These are phyloP conservation scores for Candida yuanshanica DNA, from an alignment of 805 yeast genomes.

Conservation along the genomic window DNA sequence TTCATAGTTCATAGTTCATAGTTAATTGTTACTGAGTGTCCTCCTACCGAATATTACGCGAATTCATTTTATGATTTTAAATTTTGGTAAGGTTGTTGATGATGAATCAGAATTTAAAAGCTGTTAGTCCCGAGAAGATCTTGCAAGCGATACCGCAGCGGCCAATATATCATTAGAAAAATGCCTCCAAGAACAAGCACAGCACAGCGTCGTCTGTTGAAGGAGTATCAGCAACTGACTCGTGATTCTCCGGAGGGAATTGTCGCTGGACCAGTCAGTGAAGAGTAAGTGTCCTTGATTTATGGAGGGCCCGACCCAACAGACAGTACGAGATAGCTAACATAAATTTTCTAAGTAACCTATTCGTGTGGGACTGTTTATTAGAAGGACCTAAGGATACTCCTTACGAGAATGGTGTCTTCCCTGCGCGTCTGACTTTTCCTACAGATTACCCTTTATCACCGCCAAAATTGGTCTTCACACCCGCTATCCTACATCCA, in stretches of 20 bases:
- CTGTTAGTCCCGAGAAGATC: too few species aligned
- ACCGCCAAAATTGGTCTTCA: conserved; percentile 72
- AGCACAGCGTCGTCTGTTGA: conserved; percentile 81
- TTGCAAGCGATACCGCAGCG: too few species aligned
- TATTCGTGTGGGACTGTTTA: conserved; percentile 79
- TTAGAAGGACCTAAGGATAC: conserved; percentile 81
- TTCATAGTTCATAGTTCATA: too few species aligned
- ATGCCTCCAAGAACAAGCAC: conserved; percentile 38
- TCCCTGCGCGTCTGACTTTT: conserved; percentile 66
- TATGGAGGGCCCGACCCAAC: too few species aligned
- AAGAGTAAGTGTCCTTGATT: conserved; percentile 34
- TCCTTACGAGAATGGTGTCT: conserved; percentile 84
- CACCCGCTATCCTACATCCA: conserved; percentile 86
- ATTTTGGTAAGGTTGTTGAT: not conserved
- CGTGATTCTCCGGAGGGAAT: conserved; percentile 93
- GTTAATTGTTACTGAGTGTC: not conserved
- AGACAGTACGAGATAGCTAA: not conserved
- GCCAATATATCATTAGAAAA: not conserved
- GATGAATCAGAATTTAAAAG: too few species aligned
- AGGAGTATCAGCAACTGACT: conserved; percentile 82
- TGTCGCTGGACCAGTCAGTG: conserved; percentile 83
- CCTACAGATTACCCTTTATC: conserved; percentile 79
- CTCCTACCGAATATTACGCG: not conserved
- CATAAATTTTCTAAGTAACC: conserved; percentile 28
- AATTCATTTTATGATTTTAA: not conserved